A percentile compares a stretch with the other conserved stretches of the same genome.
Conservation (phyloP, 108 stramenopile species). For the Epithemia pelagica region DNA sequence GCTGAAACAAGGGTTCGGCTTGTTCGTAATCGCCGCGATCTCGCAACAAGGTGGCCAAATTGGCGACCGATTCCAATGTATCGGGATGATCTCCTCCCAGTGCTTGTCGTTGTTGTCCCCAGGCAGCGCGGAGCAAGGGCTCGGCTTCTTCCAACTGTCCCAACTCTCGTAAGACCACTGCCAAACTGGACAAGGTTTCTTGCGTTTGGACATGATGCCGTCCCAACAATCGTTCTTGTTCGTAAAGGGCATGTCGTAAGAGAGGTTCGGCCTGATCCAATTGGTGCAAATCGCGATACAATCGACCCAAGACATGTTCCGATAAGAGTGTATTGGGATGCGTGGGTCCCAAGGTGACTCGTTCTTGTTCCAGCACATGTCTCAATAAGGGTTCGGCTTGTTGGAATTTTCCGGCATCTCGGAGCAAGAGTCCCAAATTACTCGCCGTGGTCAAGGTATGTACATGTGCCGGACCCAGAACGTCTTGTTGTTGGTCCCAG, state of each 20-base stretch:
- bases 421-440: background rate
- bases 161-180: background rate
- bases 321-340: background rate
- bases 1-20: background rate
- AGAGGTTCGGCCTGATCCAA: background rate
- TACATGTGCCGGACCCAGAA: background rate
- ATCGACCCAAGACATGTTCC: background rate
- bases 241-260: background rate
- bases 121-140: background rate
- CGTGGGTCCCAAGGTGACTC: background rate
- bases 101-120: background rate
- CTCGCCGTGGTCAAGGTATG: background rate
- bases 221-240: background rate
- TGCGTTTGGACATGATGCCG: background rate
- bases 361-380: background rate
- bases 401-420: background rate
- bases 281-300: background rate
- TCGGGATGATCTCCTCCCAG: background rate
- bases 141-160: conserved; percentile 1
- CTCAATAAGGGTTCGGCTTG: background rate
- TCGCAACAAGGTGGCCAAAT: background rate
- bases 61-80: background rate
- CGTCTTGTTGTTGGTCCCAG: background rate
- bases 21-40: background rate
- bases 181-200: background rate